These are phyloP conservation scores for Saccharomyces pastorianus DNA, from an alignment of 1,139 yeast genomes.

Conservation along the genomic window DNA sequence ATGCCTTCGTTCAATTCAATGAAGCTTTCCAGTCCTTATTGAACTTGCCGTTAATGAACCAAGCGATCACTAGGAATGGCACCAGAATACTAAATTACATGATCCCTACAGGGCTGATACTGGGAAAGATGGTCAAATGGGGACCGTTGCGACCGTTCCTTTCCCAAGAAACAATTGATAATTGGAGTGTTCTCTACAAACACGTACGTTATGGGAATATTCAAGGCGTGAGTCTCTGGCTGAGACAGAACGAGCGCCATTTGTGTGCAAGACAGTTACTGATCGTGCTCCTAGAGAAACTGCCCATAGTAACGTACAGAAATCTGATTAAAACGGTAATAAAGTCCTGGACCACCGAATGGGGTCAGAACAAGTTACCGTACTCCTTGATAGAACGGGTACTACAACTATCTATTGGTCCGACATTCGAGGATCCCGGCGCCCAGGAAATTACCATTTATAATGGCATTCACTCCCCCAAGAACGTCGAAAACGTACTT, in stretches of 20 bases:
- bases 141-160: slow-evolving; percentile 5
- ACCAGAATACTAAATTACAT: slow-evolving; percentile 20
- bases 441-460: slow-evolving; percentile 13
- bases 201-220: slow-evolving; percentile 21
- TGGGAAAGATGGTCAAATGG: slow-evolving; percentile 24
- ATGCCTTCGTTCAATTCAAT: slow-evolving; percentile 29
- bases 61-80: slow-evolving; percentile 16
- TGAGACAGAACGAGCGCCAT: slow-evolving; percentile 17
- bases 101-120: slow-evolving; percentile 25
- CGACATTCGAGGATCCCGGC: background rate
- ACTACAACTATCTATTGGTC: slow-evolving; percentile 19
- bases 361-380: slow-evolving; percentile 21
- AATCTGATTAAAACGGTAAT: slow-evolving; percentile 19
- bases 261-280: slow-evolving; percentile 16
- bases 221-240: slow-evolving; percentile 23
- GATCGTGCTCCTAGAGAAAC: slow-evolving; percentile 24
- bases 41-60: slow-evolving; percentile 4
- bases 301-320: slow-evolving; percentile 27
- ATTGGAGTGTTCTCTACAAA: slow-evolving; percentile 14
- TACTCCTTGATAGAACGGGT: slow-evolving; percentile 19
- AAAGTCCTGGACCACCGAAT: slow-evolving; percentile 13
- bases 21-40: slow-evolving; percentile 18
- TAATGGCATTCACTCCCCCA: slow-evolving; percentile 21
- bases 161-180: slow-evolving; percentile 13
- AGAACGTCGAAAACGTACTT: slow-evolving; percentile 26